These are phyloP conservation scores for Mycena crocata DNA, from an alignment of 768 basidiomycete genomes.

Conservation along the genomic window DNA sequence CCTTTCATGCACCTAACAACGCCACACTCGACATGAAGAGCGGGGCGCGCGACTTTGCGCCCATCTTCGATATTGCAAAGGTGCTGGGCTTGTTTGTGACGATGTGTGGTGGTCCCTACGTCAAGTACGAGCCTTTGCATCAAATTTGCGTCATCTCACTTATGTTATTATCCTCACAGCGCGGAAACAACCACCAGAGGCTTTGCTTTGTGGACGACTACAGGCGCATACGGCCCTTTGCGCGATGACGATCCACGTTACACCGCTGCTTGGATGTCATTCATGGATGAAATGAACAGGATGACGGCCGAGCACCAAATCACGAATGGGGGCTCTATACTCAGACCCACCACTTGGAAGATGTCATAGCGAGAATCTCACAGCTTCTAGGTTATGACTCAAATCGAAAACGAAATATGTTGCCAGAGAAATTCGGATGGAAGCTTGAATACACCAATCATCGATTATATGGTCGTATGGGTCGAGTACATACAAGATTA, in stretches of 20 bases:
- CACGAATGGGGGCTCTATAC: constrained; percentile 26
- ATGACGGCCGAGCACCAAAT: constrained; percentile 25
- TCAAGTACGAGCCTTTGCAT: constrained; percentile 8
- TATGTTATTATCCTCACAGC: constrained; percentile 46
- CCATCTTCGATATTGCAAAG: constrained; percentile 40
- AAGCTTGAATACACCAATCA: constrained; percentile 14
- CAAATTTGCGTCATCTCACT: background rate
- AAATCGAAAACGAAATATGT: constrained; percentile 31
- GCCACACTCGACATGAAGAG: constrained; percentile 21
- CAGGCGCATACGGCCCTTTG: constrained; percentile 56
- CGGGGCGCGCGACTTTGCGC: constrained; percentile 23
- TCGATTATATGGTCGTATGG: constrained; percentile 31
- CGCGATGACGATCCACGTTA: constrained; percentile 66
- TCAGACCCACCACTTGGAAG: background rate
- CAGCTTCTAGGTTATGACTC: constrained; percentile 15
- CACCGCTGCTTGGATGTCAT: constrained; percentile 55
- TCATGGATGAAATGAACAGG: constrained; percentile 23
- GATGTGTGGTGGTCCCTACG: constrained; percentile 59
- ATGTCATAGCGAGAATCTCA: background rate
- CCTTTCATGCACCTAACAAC: constrained; percentile 39
- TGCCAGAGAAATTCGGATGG: constrained; percentile 26
- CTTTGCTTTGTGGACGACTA: constrained; percentile 67
- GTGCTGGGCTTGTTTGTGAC: constrained; percentile 66
- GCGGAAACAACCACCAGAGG: constrained; percentile 72
- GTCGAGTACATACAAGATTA: no score